Conservation (phyloP, 768 basidiomycete species). For the Termitomyces sp. region DNA sequence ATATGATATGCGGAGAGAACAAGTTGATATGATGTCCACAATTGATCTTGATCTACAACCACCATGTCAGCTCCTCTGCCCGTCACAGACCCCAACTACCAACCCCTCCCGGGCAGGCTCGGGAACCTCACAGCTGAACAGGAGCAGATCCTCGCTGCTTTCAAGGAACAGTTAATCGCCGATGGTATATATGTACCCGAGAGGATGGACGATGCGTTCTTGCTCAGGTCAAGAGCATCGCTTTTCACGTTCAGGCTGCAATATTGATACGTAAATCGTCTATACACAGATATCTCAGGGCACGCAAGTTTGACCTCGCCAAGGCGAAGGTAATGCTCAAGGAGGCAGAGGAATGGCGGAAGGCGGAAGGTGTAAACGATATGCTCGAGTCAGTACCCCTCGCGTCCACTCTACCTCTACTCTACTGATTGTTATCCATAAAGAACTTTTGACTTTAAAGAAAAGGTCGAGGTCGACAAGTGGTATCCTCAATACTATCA, state of each 20-base stretch:
- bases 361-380: constrained; percentile 78
- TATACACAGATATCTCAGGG: constrained; percentile 74
- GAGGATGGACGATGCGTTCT: constrained; percentile 46
- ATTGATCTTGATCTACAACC: constrained; percentile 6
- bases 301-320: constrained; percentile 85
- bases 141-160: constrained; percentile 59
- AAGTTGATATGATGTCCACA: background rate
- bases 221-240: constrained; percentile 7
- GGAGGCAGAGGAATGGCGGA: constrained; percentile 84
- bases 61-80: constrained; percentile 33
- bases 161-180: constrained; percentile 59
- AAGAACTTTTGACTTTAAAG: constrained; percentile 85
- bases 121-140: constrained; percentile 69
- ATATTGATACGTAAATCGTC: background rate
- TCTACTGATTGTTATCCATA: background rate
- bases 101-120: constrained; percentile 67
- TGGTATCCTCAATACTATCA: constrained; percentile 97
- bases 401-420: no score
- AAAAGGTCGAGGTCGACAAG: constrained; percentile 80
- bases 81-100: constrained; percentile 60
- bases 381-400: constrained; percentile 50
- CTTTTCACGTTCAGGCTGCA: background rate
- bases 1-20: background rate
- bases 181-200: constrained; percentile 59
- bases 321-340: constrained; percentile 85